Conservation (phyloP, 768 basidiomycete species). For the Psilocybe tampanensis region DNA sequence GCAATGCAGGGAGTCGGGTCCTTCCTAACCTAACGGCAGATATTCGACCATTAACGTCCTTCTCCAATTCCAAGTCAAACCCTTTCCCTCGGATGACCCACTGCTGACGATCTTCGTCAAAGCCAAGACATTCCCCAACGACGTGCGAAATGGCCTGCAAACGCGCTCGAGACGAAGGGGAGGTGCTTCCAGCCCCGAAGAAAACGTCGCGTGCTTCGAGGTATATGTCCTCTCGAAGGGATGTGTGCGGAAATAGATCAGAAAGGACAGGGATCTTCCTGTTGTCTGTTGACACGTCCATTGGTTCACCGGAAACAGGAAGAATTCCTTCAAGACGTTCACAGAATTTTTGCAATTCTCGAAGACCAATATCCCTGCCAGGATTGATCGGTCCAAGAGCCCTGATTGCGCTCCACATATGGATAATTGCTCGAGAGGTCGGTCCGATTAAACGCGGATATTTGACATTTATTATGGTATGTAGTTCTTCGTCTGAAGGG, state of each 20-base stretch:
- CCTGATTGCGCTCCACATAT: conserved; percentile 69
- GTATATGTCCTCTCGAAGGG: conserved; percentile 85
- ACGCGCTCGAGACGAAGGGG: conserved; percentile 52
- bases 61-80: conserved; percentile 71
- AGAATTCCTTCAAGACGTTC: conserved; percentile 66
- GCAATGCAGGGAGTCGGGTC: conserved; percentile 54
- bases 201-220: conserved; percentile 91
- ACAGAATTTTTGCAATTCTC: conserved; percentile 86
- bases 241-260: conserved; percentile 65
- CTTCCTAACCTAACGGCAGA: conserved; percentile 64
- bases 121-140: conserved; percentile 62
- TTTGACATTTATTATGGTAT: conserved; percentile 63
- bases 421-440: conserved; percentile 54
- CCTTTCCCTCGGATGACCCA: conserved; percentile 71
- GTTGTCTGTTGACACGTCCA: conserved; percentile 37
- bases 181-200: conserved; percentile 70
- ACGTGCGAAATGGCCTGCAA: conserved; percentile 49
- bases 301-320: conserved; percentile 45
- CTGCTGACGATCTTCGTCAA: conserved; percentile 67
- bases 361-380: conserved; percentile 66
- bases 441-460: conserved; percentile 63
- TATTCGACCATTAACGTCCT: conserved; percentile 63
- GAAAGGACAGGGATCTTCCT: conserved; percentile 32
- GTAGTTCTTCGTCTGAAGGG: conserved; percentile 69
- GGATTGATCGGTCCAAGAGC: conserved; percentile 52